These are phyloP conservation scores for Penicillium cataractarum DNA, from an alignment of 495 filamentous ascomycete genomes.

Conservation along the genomic window DNA sequence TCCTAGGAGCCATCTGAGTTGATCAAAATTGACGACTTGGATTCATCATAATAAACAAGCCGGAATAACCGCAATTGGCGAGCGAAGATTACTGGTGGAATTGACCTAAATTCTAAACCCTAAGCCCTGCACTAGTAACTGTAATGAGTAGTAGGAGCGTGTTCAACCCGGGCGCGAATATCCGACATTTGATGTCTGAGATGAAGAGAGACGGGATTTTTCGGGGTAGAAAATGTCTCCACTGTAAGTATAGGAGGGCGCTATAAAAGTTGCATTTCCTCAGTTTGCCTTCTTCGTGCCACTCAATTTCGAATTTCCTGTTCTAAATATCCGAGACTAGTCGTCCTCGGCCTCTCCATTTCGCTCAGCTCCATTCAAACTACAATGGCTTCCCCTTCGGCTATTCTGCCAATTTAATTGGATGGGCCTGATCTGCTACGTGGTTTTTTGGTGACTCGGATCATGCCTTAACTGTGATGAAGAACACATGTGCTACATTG, in stretches of 20 bases:
- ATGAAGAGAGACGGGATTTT: constrained; percentile 1
- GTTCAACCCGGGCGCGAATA: constrained; percentile 1
- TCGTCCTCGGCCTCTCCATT: too few species aligned
- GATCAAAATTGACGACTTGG: constrained; percentile 3
- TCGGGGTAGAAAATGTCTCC: constrained; percentile 1
- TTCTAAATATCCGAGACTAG: too few species aligned
- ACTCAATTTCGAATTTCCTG: too few species aligned
- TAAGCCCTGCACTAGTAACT: neutral
- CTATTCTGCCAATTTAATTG: too few species aligned
- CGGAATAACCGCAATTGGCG: neutral
- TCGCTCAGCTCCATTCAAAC: too few species aligned
- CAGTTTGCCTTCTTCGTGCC: too few species aligned
- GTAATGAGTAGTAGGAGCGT: neutral
- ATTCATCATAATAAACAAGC: constrained; percentile 2
- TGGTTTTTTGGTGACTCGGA: too few species aligned
- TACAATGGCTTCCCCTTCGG: too few species aligned
- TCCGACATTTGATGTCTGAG: constrained; percentile 2
- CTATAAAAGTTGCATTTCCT: neutral
- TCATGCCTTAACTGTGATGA: too few species aligned
- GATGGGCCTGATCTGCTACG: too few species aligned
- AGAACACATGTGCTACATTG: too few species aligned
- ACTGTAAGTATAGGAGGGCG: constrained; percentile 2
- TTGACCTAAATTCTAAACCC: neutral
- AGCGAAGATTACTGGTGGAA: neutral
- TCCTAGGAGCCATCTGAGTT: neutral